Evolutionary conservation across 768 basidiomycete species (phyloP), one percentile per base, ranked within the genome.

Genomic region (Phlebiopsis gigantea): DNA sequence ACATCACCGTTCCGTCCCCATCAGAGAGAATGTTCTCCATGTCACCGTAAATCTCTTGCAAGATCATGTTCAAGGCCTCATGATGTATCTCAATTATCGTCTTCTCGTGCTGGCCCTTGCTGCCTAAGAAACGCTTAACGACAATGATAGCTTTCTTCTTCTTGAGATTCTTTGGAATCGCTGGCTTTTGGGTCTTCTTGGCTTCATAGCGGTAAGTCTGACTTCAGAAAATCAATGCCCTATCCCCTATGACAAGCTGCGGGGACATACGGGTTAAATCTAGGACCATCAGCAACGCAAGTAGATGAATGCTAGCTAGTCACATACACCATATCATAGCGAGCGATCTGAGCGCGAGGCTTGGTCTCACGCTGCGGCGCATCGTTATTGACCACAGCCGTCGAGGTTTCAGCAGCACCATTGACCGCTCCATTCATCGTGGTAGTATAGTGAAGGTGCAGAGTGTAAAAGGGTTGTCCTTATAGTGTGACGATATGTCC

Each of bases 301-400:
- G 4, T 6, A 34, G 19, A 22, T 2, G 25, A 44, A 1, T 24
- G 22, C n/a, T 7, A 4, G 24, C 8, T 15, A 22, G 5, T 46
- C 10, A 50, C 55, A 15, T 50, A 56, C 55, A 28, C 48, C 25
- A 21, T n/a, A 34, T 56, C 55, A 34, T 48, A 56, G 22, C 55
- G 55, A 17, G 46, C 55, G 19, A 56, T 56, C 2, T 15, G 55
- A 12, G 15, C 34, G 9, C 44, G 46, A 42, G 47, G 55, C 25
- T 47, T 42, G 9, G 26, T 5, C 14, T 53, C 52, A 19, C 6
- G 19, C 52, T 43, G 7, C 24, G 26, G 28, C 17, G 4, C 28
- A 25, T 15, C 39, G 7, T 5, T 15, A 8, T 24, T n/a, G 30
- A n/a, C n/a, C n/a, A 17, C 17, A 9, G 3, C 34, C 17, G 34